These are phyloP conservation scores for Chrysanthemum makinoi DNA, from an alignment of 129 eudicot genomes.

Conservation along the genomic window DNA sequence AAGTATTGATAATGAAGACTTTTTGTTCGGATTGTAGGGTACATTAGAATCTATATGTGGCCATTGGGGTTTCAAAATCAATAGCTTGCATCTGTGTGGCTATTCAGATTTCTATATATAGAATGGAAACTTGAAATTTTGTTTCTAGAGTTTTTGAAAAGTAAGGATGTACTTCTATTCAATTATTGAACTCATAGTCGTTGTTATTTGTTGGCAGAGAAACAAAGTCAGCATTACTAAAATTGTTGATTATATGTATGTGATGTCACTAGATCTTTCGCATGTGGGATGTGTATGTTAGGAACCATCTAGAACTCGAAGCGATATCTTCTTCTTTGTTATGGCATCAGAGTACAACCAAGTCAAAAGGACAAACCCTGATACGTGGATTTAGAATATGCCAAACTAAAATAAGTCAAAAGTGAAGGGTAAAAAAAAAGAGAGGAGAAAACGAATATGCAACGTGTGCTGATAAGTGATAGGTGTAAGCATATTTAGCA, in stretches of 20 bases:
- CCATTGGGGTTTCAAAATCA: not conserved
- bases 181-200: slow-evolving; percentile 1
- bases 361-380: too few relatives aligned
- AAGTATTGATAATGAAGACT: not conserved
- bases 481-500: too few relatives aligned
- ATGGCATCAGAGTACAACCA: not conserved
- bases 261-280: slow-evolving; percentile 9
- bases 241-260: not conserved
- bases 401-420: too few relatives aligned
- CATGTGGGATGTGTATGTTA: not conserved
- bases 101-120: not conserved
- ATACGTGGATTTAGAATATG: too few relatives aligned
- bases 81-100: not conserved
- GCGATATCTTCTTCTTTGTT: not conserved
- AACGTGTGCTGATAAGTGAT: too few relatives aligned
- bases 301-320: not conserved
- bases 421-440: too few relatives aligned
- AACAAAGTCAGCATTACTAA: slow-evolving; percentile 4
- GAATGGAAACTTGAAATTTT: not conserved
- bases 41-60: not conserved
- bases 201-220: not conserved
- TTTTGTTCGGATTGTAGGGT: not conserved
- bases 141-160: not conserved
- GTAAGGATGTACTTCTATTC: not conserved
- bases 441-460: too few relatives aligned